Conservation (phyloP, 2,329 filamentous ascomycete species). For the Aspergillus neotritici region DNA sequence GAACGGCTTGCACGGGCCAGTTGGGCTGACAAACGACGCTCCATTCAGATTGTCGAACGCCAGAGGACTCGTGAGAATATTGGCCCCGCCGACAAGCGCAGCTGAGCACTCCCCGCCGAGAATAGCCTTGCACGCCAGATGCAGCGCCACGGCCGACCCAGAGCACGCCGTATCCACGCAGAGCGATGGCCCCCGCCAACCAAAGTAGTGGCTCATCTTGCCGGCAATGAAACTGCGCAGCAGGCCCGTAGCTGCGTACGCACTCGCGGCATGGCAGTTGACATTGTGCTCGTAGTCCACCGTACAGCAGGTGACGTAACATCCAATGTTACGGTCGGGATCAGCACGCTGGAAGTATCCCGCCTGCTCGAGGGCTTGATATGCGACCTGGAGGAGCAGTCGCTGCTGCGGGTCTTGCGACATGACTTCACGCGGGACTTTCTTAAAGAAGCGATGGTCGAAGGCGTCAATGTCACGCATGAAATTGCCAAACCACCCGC, state of each 20-base stretch:
- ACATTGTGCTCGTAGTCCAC: constrained; percentile 42
- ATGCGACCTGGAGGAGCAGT: constrained; percentile 26
- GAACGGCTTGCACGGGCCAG: constrained; percentile 46
- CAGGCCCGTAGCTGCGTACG: constrained; percentile 31
- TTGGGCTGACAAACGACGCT: constrained; percentile 40
- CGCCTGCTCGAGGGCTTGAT: constrained; percentile 29
- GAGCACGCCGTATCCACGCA: constrained; percentile 42
- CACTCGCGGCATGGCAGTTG: constrained; percentile 30
- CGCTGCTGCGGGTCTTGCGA: constrained; percentile 32
- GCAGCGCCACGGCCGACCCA: constrained; percentile 33
- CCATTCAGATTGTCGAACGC: constrained; percentile 22
- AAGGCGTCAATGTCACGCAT: constrained; percentile 21
- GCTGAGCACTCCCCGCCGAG: constrained; percentile 17
- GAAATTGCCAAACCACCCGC: constrained; percentile 17
- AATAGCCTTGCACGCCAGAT: constrained; percentile 21
- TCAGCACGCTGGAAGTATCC: constrained; percentile 21
- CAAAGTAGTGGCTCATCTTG: constrained; percentile 39
- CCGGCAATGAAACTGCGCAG: constrained; percentile 24
- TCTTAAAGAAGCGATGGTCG: constrained; percentile 31
- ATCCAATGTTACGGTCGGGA: constrained; percentile 30
- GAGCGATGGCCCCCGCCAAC: constrained; percentile 40
- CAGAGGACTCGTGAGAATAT: constrained; percentile 27
- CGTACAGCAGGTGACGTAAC: constrained; percentile 33
- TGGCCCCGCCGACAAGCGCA: constrained; percentile 33
- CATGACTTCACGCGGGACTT: constrained; percentile 21